Evolutionary conservation across 768 basidiomycete genomes (phyloP).

Genomic region (Suillus plorans): DNA sequence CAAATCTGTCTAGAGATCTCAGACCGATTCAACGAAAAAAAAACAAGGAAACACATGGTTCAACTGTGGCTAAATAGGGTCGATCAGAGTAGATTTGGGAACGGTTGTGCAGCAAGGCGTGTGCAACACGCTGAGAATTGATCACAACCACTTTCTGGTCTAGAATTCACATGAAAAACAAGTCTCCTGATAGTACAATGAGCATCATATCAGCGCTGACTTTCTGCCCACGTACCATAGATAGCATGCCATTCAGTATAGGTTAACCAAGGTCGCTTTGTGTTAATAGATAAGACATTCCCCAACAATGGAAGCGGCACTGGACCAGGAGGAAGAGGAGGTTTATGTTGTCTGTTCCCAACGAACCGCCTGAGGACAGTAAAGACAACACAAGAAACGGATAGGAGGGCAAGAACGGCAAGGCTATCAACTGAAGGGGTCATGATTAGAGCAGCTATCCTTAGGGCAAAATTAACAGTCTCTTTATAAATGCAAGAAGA

Average conservation of each 20-base stretch:
- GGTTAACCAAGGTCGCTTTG: neutral
- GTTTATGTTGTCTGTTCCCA: neutral
- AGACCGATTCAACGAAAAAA: neutral
- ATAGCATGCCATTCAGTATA: neutral
- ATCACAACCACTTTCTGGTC: slow-evolving; percentile 1
- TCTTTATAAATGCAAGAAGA: too few relatives aligned
- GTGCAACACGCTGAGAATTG: slow-evolving; percentile 2
- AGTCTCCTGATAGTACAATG: neutral
- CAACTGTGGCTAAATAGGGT: neutral
- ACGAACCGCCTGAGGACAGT: neutral
- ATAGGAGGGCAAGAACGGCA: neutral
- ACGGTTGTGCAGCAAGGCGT: slow-evolving; percentile 7
- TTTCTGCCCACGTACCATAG: slow-evolving; percentile 12
- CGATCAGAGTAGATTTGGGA: slow-evolving; percentile 9
- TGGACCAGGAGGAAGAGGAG: slow-evolving; percentile 6
- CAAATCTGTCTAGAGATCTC: slow-evolving; percentile 1
- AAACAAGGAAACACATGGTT: neutral
- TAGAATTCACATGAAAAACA: slow-evolving; percentile 2
- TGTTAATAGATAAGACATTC: neutral
- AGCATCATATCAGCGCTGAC: too few relatives aligned
- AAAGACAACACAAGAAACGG: neutral
- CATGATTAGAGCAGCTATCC: neutral
- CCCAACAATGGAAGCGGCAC: slow-evolving; percentile 3
- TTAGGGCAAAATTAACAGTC: too few relatives aligned
- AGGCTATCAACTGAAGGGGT: neutral